Evolutionary conservation across 208 protist genomes (phyloP), one percentile per base, ranked within the genome.

Genomic region (Vickermania ingenoplastis): DNA sequence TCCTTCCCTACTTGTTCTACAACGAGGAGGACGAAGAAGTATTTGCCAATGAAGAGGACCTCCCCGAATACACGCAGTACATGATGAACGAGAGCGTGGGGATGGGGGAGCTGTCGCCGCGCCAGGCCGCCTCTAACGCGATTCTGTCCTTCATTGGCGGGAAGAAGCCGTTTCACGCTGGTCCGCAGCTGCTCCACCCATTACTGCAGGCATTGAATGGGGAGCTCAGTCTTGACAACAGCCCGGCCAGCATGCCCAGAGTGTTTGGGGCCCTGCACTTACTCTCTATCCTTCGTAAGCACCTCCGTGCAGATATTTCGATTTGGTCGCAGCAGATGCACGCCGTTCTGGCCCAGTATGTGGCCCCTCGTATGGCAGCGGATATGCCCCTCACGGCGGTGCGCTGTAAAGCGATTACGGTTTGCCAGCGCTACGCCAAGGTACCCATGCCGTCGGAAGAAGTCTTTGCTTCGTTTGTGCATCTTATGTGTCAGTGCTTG

Each of bases 341-440:
- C 5, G 77, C 84, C 54, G 81, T 95, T 1, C 84, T 95, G 24
- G 71, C 83, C 59, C 60, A 54, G 24, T 84, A 79, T 73, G 83
- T 95, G 25, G 73, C 79, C n/a, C 88, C 88, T 13, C 82, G 82
- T 51, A 62, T 91, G 54, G 49, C 77, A 29, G 69, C 80, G 3
- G 61, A 58, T 7, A 63, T 75, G 57, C 61, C 67, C 0, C 86
- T 70, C 28, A 57, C 84, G 14, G 67, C 75, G 7, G 63, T 95
- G 23, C 81, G 85, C 27, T 92, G 79, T 71, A 95, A 95, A 65
- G 82, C 88, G 3, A 52, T 92, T 23, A 73, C 82, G 13, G 78
- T 90, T 24, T 92, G 83, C 56, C 76, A 90, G 71, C 84, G 88
- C 24, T 95, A 91, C 71, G 73, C 76, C 61, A 92, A 89, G 71